These are phyloP conservation scores for Escovopsis sp. DNA, from an alignment of 2,329 filamentous ascomycete species.

Conservation along the genomic window DNA sequence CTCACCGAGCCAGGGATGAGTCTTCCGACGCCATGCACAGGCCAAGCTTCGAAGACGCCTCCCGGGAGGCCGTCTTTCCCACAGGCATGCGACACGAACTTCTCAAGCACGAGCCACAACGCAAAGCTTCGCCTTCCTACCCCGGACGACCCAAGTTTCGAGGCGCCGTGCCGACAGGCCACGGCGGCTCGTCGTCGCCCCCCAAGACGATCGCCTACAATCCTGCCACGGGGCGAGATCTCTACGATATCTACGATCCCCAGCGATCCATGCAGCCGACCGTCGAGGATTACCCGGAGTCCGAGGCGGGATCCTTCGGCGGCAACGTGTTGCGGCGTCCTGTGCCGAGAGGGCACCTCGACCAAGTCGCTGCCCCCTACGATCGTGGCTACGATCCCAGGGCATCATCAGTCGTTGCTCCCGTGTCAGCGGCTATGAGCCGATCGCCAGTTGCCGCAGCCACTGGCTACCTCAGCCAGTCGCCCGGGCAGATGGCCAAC, in stretches of 20 bases:
- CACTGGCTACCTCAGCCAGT: constrained; percentile 12
- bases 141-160: constrained; percentile 39
- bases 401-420: no score
- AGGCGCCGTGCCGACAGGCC: no score
- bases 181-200: constrained; percentile 29
- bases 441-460: constrained; percentile 16
- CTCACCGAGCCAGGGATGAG: constrained; percentile 33
- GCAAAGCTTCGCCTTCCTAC: constrained; percentile 34
- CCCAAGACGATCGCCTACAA: constrained; percentile 2
- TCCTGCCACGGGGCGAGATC: constrained; percentile 27
- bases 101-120: constrained; percentile 39
- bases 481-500: constrained; percentile 10
- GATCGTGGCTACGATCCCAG: constrained; percentile 24
- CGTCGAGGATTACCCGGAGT: constrained; percentile 48
- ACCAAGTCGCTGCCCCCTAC: no score
- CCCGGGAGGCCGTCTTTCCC: constrained; percentile 26
- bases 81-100: constrained; percentile 46
- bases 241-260: constrained; percentile 34
- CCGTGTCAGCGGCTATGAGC: constrained; percentile 30
- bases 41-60: constrained; percentile 23
- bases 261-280: constrained; percentile 43
- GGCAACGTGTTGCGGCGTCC: constrained; percentile 14
- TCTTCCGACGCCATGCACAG: constrained; percentile 28
- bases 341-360: constrained; percentile 12
- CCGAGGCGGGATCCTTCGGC: constrained; percentile 17